These are phyloP conservation scores for Porphyridium purpureum DNA, from an alignment of 23 red algal genomes.

Conservation along the genomic window DNA sequence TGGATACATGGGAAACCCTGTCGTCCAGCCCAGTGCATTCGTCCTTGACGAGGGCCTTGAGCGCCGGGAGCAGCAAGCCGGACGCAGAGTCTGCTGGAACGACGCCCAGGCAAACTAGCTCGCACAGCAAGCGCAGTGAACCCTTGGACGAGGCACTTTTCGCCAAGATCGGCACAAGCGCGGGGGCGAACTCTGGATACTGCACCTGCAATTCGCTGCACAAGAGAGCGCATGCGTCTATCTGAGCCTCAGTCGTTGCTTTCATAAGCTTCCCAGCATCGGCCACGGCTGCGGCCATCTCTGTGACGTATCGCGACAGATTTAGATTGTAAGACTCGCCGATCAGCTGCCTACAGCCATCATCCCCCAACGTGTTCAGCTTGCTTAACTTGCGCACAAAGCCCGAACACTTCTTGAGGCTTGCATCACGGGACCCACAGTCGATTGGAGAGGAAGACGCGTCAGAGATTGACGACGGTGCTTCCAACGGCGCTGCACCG, in stretches of 20 bases:
- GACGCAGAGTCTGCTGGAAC: background rate
- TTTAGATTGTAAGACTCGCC: conserved; percentile 35
- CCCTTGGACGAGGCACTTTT: background rate
- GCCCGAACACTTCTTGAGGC: conserved; percentile 74
- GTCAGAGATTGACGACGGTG: too few species aligned
- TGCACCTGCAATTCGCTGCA: conserved; percentile 33
- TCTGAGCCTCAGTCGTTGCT: too few species aligned
- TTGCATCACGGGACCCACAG: conserved; percentile 22
- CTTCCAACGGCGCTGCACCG: too few species aligned
- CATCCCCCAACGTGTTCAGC: conserved; percentile 11
- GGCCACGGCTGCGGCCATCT: conserved; percentile 49
- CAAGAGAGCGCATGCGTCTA: conserved; percentile 27
- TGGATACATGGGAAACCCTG: background rate
- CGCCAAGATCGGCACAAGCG: conserved; percentile 4
- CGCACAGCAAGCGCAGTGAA: background rate
- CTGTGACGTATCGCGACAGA: conserved; percentile 64
- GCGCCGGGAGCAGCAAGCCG: background rate
- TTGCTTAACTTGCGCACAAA: conserved; percentile 63
- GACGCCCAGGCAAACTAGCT: background rate
- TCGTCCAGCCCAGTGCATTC: background rate
- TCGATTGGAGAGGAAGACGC: background rate
- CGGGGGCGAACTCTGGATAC: conserved; percentile 48
- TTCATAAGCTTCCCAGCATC: conserved; percentile 39
- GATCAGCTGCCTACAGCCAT: too few species aligned
- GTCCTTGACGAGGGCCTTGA: background rate